These are phyloP conservation scores for Stentor coeruleus DNA, from an alignment of 73 alveolate genomes.

Conservation along the genomic window DNA sequence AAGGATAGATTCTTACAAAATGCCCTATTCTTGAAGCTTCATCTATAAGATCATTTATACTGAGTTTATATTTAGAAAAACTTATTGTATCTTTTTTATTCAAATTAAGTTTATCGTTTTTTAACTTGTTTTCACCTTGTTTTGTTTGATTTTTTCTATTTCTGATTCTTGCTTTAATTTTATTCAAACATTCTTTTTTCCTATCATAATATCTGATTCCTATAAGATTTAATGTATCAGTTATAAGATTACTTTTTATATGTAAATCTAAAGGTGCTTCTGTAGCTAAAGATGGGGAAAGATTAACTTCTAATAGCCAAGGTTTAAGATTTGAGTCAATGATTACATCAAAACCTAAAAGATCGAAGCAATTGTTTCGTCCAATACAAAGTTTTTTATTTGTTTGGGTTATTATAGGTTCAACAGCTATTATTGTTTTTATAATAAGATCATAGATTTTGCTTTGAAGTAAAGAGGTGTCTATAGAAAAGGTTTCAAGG, in stretches of 20 bases:
- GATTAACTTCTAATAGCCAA: conserved; percentile 86
- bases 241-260: conserved; percentile 60
- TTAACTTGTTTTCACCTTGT: neutral
- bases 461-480: conserved; percentile 50
- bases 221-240: conserved; percentile 65
- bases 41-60: conserved; percentile 31
- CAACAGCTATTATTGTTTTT: conserved; percentile 54
- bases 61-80: conserved; percentile 28
- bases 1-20: conserved; percentile 45
- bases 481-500: conserved; percentile 53
- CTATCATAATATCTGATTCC: conserved; percentile 53
- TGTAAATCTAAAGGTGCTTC: conserved; percentile 76
- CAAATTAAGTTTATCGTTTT: neutral
- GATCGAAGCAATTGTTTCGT: conserved; percentile 54
- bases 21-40: conserved; percentile 33
- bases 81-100: conserved; percentile 17
- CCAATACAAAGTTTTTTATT: conserved; percentile 51
- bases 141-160: conserved; percentile 3
- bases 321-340: conserved; percentile 70
- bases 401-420: conserved; percentile 40
- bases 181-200: too few relatives aligned
- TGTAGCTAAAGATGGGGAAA: conserved; percentile 84
- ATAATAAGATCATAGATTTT: conserved; percentile 67
- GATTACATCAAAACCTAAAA: conserved; percentile 72
- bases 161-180: too few relatives aligned